Base-by-base conservation (phyloP, 1,284 basidiomycete species). In the Phylloporus sp. region DNA sequence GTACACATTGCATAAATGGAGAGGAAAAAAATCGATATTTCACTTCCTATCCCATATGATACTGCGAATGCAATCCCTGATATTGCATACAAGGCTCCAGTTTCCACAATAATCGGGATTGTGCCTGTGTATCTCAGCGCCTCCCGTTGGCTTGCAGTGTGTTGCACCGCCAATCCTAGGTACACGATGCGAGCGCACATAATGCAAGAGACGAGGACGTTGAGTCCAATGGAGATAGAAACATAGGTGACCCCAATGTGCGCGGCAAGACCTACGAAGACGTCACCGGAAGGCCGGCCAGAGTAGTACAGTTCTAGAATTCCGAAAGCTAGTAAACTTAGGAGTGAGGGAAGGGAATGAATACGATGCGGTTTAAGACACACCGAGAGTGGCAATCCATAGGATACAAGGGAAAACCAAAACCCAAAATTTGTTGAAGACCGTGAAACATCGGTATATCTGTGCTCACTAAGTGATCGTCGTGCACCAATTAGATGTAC, bases 311-410 rank as follows among this genome's bases (percentile, higher is more conserved):
- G 37, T 11, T 64, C 62, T 5, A 70, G 23, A 27, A 68, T 62
- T 5, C 62, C 66, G 5, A 71, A 56, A 10, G 68, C 69, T 64
- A n/a, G 23, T 7, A 11, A 6, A 62, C 5, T n/a, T n/a, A 14
- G 14, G n/a, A 27, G 23, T 27, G 39, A 37, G 20, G 29, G 43
- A 55, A 17, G 53, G 19, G 17, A 55, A 3, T 20, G 29, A 43
- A 5, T 43, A 27, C 25, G 23, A 58, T 29, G 23, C 32, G 27
- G 29, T 11, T 32, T 32, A 29, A 32, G 4, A 56, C 71, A 29
- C 35, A 72, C 71, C 62, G 4, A 73, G 59, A 15, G 66, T 61
- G 8, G 63, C 62, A 23, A 62, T 19, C 69, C 71, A 72, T n/a
- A 73, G 49, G 15, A 65, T 32, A 59, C 52, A 68, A 3, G 71